Base-by-base conservation (phyloP, 345 rosid species). In the Conringia planisiliqua region DNA sequence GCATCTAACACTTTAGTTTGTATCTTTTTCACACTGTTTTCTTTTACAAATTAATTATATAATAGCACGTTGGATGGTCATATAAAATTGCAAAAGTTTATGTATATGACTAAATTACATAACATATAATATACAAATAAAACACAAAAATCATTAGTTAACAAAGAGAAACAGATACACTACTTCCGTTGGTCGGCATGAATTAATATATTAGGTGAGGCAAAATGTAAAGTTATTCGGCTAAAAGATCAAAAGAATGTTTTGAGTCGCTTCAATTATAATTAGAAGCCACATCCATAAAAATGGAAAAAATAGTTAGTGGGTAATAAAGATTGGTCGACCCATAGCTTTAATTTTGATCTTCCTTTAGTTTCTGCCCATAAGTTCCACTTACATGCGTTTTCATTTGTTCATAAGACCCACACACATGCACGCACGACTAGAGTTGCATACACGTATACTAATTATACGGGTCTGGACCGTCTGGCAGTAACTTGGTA, bases 291-390 rank as follows among this genome's bases (percentile, higher is more conserved):
- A 64, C 59, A 44, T 2, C 55, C 57, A 44, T 64, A 10, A 66
- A 46, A 29, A 64, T 55, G 42, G 58, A 58, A 74, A 33, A 56
- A 38, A 35, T 48, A 57, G 60, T 66, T 66, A 47, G 61, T 66
- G 62, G 61, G 58, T 74, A 47, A 44, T 57, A 66, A 64, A 73
- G 66, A 66, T 65, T 73, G 65, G 48, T 65, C 71, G 58, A 73
- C 72, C 58, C 47, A 71, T 73, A 7, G 47, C 38, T 52, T 73
- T 63, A 29, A 29, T 63, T 56, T 52, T 73, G 44, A 30, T 51
- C 36, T 66, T 47, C 50, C 72, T 44, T 43, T 66, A 66, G 39
- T 6, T 55, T 26, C 70, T 63, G 43, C 70, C 77, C 70, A 52
- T 51, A 72, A 52, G 55, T 51, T 57, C 72, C 72, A 65, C 72